Base-by-base conservation (phyloP, 805 yeast genomes). In the Cyberlindnera xylosilytica region DNA sequence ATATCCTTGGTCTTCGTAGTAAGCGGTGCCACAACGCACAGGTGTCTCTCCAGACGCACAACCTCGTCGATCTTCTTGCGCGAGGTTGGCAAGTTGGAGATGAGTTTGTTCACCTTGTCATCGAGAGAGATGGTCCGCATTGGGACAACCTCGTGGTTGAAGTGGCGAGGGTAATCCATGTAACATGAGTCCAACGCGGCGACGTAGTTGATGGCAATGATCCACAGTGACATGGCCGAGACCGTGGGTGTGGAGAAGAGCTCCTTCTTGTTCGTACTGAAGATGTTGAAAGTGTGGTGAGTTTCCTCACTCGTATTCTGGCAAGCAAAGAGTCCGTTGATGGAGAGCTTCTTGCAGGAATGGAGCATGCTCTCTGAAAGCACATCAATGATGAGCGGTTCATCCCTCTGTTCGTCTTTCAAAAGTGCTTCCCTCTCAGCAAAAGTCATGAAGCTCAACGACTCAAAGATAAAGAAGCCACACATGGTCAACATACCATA, bases 201-300 rank as follows among this genome's bases (percentile, higher is more conserved):
- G 7, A 76, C 63, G 49, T 67, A 72, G 49, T 80, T 79, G 52
- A 80, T 75, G 7, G 74, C 60, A 26, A 65, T 66, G 30, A 81
- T 70, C 90, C 90, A 83, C 18, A 74, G 73, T n/a, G 61, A 54
- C 60, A 74, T 63, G 31, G 79, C 86, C 18, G 61, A 60, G n/a
- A 58, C 56, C 18, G 64, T 62, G 6, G 56, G 61, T 12, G 79
- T 77, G 51, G 64, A 63, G 54, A 69, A 74, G 2, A 63, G 52
- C 31, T 62, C 64, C 40, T 64, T 70, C 24, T 69, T 63, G 37
- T 64, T 65, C 17, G 64, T 61, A 13, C 72, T 72, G 53, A 68
- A 71, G 9, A 74, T 56, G 42, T 63, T 64, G 47, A 63, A 74
- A 42, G 65, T 20, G 19, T 36, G 28, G 4, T 32, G 40, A 13